Base-by-base conservation (phyloP, 73 alveolate species). In the Paramecium biaurelia region DNA sequence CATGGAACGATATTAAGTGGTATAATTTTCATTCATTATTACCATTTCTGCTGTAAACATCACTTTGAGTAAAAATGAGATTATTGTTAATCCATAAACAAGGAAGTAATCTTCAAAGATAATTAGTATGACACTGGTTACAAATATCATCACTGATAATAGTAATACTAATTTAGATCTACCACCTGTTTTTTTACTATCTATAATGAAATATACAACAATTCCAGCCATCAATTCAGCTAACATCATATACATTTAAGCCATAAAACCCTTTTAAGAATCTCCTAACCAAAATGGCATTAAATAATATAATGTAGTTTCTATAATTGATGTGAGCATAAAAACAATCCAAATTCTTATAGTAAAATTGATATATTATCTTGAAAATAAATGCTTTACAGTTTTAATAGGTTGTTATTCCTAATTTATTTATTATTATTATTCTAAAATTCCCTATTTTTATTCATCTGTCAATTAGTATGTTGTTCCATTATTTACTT, bases 11-110 rank as follows among this genome's bases (percentile, higher is more conserved):
- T 79, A 79, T 79, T 79, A 43, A 43, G 90, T 79, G 5, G 90
- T 79, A 45, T 79, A 79, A 45, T 79, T 79, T 45, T 79, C 90
- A 79, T 79, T 79, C 90, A 79, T 79, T 4, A 79, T 79, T 0
- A 79, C 90, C 90, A 79, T 79, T 79, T 79, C 90, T 10, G 90
- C 53, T 24, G 90, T 79, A 47, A 79, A 79, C 76, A 79, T 79
- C 20, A 79, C 56, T 79, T 79, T 79, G 1, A 79, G 34, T 30
- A 79, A 79, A 45, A 79, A 79, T 2, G 90, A 79, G 11, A 79
- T 79, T 23, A 21, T 18, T 18, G 76, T 47, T 42, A 79, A 45
- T 7, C 90, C 90, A 43, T 30, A 43, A 21, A 79, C 49, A 43
- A 79, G 90, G 1, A 47, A 18, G 0, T 9, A 1, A 24, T 45